Base-by-base conservation (phyloP, 1,284 basidiomycete species). In the Macrocystidia cucumis region DNA sequence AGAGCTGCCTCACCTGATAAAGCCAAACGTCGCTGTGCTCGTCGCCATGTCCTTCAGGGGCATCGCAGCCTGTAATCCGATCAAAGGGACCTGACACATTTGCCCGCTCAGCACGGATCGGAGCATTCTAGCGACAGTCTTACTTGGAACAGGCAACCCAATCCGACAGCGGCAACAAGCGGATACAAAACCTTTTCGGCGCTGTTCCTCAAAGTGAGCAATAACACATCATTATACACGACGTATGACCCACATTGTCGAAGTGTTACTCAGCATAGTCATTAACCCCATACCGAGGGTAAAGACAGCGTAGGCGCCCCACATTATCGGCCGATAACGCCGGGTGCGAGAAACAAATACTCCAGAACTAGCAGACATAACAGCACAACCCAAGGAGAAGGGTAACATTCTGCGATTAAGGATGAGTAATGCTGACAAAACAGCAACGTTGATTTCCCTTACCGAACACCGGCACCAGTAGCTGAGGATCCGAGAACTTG, bases 31-130 rank as follows among this genome's bases (percentile, higher is more conserved):
- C 1, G 70, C 62, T 0, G 86, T 86, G 40, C 72, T 77, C 0
- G 85, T 86, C 1, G 84, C 80, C 82, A 88, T 84, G 45, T 88
- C 83, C 46, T 77, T 79, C 16, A 84, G 47, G 0, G 86, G 86
- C 82, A 90, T 88, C 0, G 84, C 79, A 1, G 84, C 82, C 59
- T 88, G 85, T 9, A 88, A 55, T 13, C 67, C 79, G 40, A 87
- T 76, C 7, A 86, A 56, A 0, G 82, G 82, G 5, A 65, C 68
- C 74, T 78, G 44, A 32, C 31, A 12, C 11, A 22, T 16, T 21
- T 7, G 18, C 28, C 9, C 9, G 24, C 28, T 24, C 13, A 34
- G 19, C 21, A 23, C n/a, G n/a, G n/a, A n/a, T n/a, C n/a, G n/a
- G n/a, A n/a, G n/a, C n/a, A n/a, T n/a, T n/a, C n/a, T n/a, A n/a